A percentile compares a stretch with the other conserved stretches of the same genome.
phyloP scores from a whole-genome alignment of 2,329 filamentous ascomycete species.

The Harringtonia lauricola region DNA sequence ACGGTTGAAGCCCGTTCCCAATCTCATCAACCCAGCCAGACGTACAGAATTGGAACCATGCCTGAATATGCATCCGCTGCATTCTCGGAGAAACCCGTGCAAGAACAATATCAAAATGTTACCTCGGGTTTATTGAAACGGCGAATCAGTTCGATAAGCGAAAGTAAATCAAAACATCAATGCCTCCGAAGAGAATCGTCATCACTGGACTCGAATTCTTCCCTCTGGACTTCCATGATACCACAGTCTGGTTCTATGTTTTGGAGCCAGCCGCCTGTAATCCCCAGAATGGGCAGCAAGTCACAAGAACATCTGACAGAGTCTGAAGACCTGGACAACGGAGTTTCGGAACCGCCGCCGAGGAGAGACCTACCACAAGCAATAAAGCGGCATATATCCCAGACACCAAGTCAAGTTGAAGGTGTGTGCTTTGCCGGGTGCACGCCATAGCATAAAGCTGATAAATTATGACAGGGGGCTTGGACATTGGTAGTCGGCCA shows the following conservation, averaged over 20 bases:
- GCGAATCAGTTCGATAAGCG: background rate
- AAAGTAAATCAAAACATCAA: background rate
- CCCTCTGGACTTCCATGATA: background rate
- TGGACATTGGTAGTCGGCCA: background rate
- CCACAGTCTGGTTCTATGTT: background rate
- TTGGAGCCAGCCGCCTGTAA: background rate
- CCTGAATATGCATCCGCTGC: background rate
- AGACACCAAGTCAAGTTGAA: slow-evolving; percentile 2
- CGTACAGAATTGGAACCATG: background rate
- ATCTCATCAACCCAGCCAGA: background rate
- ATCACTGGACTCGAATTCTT: background rate
- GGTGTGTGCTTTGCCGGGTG: background rate
- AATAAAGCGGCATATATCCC: slow-evolving; percentile 6
- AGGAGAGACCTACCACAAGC: slow-evolving; percentile 8
- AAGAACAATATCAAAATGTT: background rate
- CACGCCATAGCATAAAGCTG: background rate
- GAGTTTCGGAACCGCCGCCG: slow-evolving; percentile 7
- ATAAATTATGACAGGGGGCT: background rate
- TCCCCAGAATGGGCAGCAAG: background rate
- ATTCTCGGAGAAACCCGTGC: background rate
- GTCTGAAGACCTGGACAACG: background rate
- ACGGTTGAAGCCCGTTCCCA: background rate
- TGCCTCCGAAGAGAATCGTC: slow-evolving; percentile 1
- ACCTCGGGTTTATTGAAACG: background rate
- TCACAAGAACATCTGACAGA: background rate